Conservation (phyloP, 345 rosid species). For the Odontarrhena argentea region DNA sequence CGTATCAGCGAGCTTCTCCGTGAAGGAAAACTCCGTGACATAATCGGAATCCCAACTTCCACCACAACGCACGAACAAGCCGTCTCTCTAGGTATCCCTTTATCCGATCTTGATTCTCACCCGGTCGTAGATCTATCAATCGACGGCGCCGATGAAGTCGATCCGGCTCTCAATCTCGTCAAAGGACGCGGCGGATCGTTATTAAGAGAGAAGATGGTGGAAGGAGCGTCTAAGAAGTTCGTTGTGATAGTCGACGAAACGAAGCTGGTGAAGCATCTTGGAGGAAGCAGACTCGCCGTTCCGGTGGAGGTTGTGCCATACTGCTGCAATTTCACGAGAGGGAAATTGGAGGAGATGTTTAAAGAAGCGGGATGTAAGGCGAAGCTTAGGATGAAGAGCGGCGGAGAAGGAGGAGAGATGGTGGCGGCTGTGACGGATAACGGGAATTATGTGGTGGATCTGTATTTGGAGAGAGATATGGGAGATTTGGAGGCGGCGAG, state of each 20-base stretch:
- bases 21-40: constrained; percentile 67
- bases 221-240: constrained; percentile 71
- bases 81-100: constrained; percentile 72
- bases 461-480: constrained; percentile 72
- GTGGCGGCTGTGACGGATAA: constrained; percentile 77
- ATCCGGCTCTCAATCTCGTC: constrained; percentile 68
- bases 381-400: constrained; percentile 50
- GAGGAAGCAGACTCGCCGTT: constrained; percentile 75
- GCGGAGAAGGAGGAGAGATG: constrained; percentile 13
- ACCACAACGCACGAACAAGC: constrained; percentile 78
- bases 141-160: constrained; percentile 99
- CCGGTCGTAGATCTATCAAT: constrained; percentile 79
- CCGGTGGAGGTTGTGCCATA: constrained; percentile 88
- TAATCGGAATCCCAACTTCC: constrained; percentile 87
- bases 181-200: constrained; percentile 94
- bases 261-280: constrained; percentile 60
- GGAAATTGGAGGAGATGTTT: constrained; percentile 57
- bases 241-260: constrained; percentile 76
- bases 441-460: constrained; percentile 76
- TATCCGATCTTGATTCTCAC: constrained; percentile 75
- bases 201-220: constrained; percentile 91
- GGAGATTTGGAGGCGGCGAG: constrained; percentile 79
- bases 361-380: constrained; percentile 65
- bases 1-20: constrained; percentile 79
- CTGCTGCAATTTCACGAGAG: constrained; percentile 70